Conservation (phyloP, 2,329 filamentous ascomycete species). For the Byssochlamys sp. region DNA sequence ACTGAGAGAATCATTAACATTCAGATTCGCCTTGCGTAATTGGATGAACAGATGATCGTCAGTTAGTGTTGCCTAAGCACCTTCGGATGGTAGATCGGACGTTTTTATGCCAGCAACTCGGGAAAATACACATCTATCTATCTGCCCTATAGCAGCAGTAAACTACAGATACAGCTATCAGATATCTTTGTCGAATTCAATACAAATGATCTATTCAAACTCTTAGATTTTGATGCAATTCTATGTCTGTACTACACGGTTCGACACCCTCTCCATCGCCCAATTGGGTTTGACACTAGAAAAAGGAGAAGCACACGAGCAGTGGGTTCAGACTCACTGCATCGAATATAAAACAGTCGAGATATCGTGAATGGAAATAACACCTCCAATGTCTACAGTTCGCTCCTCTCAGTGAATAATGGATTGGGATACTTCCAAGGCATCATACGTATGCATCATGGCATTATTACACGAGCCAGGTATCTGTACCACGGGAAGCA, state of each 20-base stretch:
- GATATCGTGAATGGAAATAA: neutral
- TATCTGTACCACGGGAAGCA: neutral
- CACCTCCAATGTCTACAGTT: neutral
- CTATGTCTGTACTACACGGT: too few relatives aligned
- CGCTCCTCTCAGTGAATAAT: neutral
- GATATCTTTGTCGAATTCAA: too few relatives aligned
- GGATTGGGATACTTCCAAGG: neutral
- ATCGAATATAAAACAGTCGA: neutral
- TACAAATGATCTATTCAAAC: too few relatives aligned
- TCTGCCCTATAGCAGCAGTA: too few relatives aligned
- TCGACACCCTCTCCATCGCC: neutral
- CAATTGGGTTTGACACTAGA: neutral
- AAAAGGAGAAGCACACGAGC: too few relatives aligned
- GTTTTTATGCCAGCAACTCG: neutral
- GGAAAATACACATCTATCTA: too few relatives aligned
- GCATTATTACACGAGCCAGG: neutral
- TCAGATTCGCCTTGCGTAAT: neutral
- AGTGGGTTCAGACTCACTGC: neutral
- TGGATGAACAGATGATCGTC: neutral
- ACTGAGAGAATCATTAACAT: neutral
- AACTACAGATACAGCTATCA: too few relatives aligned
- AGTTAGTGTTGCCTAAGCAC: neutral
- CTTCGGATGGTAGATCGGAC: neutral
- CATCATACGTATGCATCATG: constrained; percentile 1
- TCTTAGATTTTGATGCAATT: too few relatives aligned